Evolutionary conservation across 2,329 filamentous ascomycete species (phyloP).

Genomic region (Aspergillus pseudotamarii): DNA sequence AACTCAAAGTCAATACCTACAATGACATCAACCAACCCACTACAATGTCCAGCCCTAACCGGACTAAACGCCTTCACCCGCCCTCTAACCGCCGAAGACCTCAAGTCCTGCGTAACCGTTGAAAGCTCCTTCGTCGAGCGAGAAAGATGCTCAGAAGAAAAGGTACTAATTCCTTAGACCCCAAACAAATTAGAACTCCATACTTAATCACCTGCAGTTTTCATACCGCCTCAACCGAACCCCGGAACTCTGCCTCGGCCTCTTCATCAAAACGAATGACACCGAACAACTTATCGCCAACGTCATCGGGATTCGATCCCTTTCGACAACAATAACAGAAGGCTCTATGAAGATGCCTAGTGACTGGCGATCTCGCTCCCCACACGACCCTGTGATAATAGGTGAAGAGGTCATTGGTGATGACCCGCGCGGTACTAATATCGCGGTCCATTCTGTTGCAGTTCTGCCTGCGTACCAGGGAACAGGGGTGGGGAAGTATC

Average conservation of each 20-base stretch:
- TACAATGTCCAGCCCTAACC: background rate
- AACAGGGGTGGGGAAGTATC: background rate
- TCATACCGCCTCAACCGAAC: background rate
- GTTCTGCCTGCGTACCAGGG: background rate
- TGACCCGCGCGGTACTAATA: background rate
- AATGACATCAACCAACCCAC: background rate
- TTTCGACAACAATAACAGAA: background rate
- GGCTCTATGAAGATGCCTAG: background rate
- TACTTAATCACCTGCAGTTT: background rate
- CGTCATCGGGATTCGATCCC: background rate
- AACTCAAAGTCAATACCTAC: background rate
- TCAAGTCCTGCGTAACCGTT: background rate
- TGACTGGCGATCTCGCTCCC: background rate
- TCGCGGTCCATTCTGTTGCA: background rate
- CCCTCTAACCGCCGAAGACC: background rate
- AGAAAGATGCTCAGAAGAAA: conserved; percentile 3
- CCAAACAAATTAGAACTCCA: background rate
- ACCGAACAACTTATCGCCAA: background rate
- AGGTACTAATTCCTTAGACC: background rate
- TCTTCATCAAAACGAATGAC: background rate
- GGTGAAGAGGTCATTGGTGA: background rate
- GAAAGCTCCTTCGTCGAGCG: background rate
- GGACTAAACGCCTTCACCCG: conserved; percentile 1
- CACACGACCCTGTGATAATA: background rate
- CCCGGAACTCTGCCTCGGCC: conserved; percentile 4